Evolutionary conservation across 2,329 filamentous ascomycete genomes (phyloP).

Genomic region (Xylariaceae sp.): DNA sequence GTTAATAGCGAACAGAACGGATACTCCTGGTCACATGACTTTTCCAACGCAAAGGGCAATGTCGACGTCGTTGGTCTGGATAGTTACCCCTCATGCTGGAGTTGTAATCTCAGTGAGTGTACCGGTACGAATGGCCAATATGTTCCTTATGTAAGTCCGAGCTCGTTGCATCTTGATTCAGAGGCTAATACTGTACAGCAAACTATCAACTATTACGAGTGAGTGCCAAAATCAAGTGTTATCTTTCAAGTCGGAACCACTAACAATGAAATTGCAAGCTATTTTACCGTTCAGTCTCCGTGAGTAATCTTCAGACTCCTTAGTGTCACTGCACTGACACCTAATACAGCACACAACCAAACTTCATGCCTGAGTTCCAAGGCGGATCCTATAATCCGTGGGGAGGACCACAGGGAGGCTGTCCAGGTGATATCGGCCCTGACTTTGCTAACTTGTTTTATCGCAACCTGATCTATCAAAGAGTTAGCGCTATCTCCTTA

Average conservation of each 20-base stretch:
- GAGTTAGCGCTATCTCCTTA: slow-evolving; percentile 64
- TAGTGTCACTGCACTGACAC: not conserved
- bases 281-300: slow-evolving; percentile 44
- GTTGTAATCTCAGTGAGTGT: slow-evolving; percentile 67
- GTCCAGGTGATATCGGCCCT: slow-evolving; percentile 59
- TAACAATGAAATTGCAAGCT: slow-evolving; percentile 24
- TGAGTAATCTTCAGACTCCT: slow-evolving; percentile 24
- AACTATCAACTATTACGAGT: slow-evolving; percentile 36
- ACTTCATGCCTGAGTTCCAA: slow-evolving; percentile 66
- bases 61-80: slow-evolving; percentile 61
- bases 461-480: slow-evolving; percentile 65
- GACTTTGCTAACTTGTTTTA: slow-evolving; percentile 71
- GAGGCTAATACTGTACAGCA: slow-evolving; percentile 17
- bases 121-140: slow-evolving; percentile 65
- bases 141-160: slow-evolving; percentile 57
- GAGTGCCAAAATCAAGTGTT: slow-evolving; percentile 1
- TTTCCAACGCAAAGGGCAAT: slow-evolving; percentile 60
- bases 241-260: not conserved
- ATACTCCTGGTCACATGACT: slow-evolving; percentile 67
- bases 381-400: slow-evolving; percentile 67
- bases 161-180: not conserved
- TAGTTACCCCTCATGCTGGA: slow-evolving; percentile 65
- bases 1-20: slow-evolving; percentile 35
- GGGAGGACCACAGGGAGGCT: slow-evolving; percentile 64
- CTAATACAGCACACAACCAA: slow-evolving; percentile 51